Evolutionary conservation across 179 eudicot species (phyloP).

Genomic region (Pouteria campechiana): DNA sequence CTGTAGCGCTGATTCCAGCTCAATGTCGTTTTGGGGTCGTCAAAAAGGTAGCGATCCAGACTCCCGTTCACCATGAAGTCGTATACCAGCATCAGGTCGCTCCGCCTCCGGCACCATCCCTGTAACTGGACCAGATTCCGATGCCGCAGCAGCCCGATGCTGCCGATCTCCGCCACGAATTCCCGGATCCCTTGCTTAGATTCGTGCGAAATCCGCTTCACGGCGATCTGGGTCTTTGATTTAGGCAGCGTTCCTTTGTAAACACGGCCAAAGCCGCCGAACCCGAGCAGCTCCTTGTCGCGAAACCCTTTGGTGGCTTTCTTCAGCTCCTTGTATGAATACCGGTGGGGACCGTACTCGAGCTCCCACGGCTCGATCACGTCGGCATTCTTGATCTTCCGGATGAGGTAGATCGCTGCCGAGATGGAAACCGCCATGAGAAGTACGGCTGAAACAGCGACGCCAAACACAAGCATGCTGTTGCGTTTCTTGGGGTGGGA

Average conservation of each 20-base stretch:
- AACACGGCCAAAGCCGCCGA: constrained; percentile 63
- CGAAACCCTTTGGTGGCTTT: constrained; percentile 38
- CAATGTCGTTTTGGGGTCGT: constrained; percentile 13
- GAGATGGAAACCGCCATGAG: constrained; percentile 7
- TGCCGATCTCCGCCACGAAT: constrained; percentile 31
- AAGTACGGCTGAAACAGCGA: constrained; percentile 10
- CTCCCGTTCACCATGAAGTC: constrained; percentile 79
- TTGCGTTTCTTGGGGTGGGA: constrained; percentile 8
- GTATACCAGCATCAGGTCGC: constrained; percentile 58
- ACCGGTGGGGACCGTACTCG: constrained; percentile 43
- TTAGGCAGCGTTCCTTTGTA: constrained; percentile 41
- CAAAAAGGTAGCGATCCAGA: constrained; percentile 46
- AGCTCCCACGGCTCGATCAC: constrained; percentile 45
- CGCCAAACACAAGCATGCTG: constrained; percentile 6
- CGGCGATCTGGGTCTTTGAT: constrained; percentile 32
- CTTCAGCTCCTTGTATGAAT: constrained; percentile 33
- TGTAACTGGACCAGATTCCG: constrained; percentile 32
- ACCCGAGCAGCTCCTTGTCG: constrained; percentile 38
- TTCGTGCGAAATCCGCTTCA: constrained; percentile 53
- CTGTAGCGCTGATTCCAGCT: constrained; percentile 57
- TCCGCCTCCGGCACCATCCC: constrained; percentile 43
- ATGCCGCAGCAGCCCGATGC: constrained; percentile 33
- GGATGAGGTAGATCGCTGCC: constrained; percentile 2
- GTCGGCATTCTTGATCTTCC: constrained; percentile 27
- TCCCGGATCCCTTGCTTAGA: constrained; percentile 53